Conservation (phyloP, 1,284 basidiomycete genomes). For the Termitomyces sp. region DNA sequence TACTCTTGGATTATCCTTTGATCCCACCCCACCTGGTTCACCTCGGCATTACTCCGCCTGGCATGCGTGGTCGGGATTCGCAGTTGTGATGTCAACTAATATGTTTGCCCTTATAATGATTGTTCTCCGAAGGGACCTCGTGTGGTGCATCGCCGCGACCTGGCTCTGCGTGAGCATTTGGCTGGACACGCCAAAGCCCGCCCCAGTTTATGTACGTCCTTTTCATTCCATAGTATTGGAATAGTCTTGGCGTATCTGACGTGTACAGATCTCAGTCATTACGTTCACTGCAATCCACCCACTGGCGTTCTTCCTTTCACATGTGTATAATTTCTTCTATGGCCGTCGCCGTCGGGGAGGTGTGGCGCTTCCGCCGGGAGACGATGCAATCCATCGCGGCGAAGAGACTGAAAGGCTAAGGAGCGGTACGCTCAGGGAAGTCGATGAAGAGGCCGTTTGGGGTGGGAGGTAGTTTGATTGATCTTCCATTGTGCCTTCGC, state of each 20-base stretch:
- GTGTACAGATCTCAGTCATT: constrained; percentile 18
- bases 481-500: not conserved
- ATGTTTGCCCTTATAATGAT: constrained; percentile 53
- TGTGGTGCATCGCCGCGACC: constrained; percentile 66
- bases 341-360: not conserved
- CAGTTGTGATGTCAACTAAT: constrained; percentile 56
- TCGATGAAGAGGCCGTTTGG: constrained; percentile 16
- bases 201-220: constrained; percentile 52
- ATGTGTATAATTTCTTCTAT: constrained; percentile 12
- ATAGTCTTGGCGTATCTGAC: not conserved
- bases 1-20: constrained; percentile 46
- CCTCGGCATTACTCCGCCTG: constrained; percentile 41
- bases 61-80: constrained; percentile 58
- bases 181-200: constrained; percentile 54
- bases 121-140: constrained; percentile 52
- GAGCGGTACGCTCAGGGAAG: constrained; percentile 10
- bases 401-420: constrained; percentile 6
- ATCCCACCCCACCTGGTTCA: constrained; percentile 31
- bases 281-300: constrained; percentile 19
- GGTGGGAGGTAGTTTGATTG: not conserved
- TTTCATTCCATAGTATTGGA: not conserved
- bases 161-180: constrained; percentile 68
- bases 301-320: constrained; percentile 13
- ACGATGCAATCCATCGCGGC: constrained; percentile 13
- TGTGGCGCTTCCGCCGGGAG: constrained; percentile 13